Evolutionary conservation across 768 basidiomycete species (phyloP), one percentile per base, ranked within the genome.

Genomic region (Dendrothele bispora): DNA sequence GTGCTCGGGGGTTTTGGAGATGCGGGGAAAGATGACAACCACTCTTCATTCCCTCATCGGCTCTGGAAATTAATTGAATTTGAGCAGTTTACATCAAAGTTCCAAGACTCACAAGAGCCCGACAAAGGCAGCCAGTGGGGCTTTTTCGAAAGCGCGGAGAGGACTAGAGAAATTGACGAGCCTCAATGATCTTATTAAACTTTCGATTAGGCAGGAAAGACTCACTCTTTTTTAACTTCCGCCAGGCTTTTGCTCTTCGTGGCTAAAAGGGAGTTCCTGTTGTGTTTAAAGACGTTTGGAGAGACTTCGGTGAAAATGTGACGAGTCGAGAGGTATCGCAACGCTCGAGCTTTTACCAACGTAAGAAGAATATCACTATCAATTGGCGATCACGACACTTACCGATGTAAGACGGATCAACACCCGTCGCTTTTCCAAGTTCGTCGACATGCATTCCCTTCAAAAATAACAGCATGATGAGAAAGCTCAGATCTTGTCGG

Each of bases 281-380:
- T 68, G 43, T 61, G 53, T 2, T 54, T 49, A 38, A 61, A 68
- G 4, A 57, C 54, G 41, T 64, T 46, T 7, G 61, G 61, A 3
- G 29, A 51, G 22, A 58, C 45, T 43, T 66, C 66, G 27, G 18
- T 22, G 52, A 64, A 67, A 35, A 67, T 55, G 42, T 65, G 62
- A 25, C 56, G 50, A 1, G 61, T 59, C 12, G 65, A 60, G 17
- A 67, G 60, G 15, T 54, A 53, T 11, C 66, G 60, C 10, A 67
- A 48, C 29, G 56, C 28, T 14, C 61, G 61, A 12, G 49, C 61
- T 66, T 38, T 14, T 8, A 24, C 12, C 12, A 20, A 51, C 14
- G 26, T 20, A 45, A 26, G 22, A n/a, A 30, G n/a, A n/a, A n/a
- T n/a, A n/a, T n/a, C n/a, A n/a, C n/a, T n/a, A n/a, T n/a, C n/a